These are phyloP conservation scores for Parasitella parasitica DNA, from an alignment of 371 early-diverging fungal species.

Conservation along the genomic window DNA sequence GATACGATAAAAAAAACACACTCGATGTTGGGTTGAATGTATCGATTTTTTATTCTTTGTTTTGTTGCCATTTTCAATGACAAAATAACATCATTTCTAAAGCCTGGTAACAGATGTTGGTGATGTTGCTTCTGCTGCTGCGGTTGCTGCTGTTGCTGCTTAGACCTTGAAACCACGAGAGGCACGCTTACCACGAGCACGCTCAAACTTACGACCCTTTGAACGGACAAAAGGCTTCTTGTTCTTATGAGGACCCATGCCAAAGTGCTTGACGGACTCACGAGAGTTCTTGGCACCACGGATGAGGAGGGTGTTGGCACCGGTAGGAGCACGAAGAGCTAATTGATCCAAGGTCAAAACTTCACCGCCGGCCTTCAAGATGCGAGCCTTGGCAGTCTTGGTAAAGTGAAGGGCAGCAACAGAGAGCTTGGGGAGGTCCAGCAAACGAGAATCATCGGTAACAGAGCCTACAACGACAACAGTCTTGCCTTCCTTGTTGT, in stretches of 20 bases:
- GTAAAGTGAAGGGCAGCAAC: conserved; percentile 94
- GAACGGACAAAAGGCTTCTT: conserved; percentile 89
- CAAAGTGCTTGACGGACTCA: conserved; percentile 92
- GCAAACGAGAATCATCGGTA: conserved; percentile 94
- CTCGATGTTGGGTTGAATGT: background rate
- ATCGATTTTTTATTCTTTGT: background rate
- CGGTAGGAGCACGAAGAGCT: conserved; percentile 96
- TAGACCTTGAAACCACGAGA: conserved; percentile 88
- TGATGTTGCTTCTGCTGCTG: too few relatives aligned
- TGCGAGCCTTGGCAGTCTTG: conserved; percentile 93
- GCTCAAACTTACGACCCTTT: conserved; percentile 98
- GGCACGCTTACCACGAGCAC: conserved; percentile 96
- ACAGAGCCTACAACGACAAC: conserved; percentile 94
- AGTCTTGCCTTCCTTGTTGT: conserved; percentile 77
- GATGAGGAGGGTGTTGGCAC: conserved; percentile 93
- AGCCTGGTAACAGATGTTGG: background rate
- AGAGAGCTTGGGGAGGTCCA: conserved; percentile 93
- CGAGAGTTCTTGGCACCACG: conserved; percentile 87
- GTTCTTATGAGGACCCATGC: conserved; percentile 69
- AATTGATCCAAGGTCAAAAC: conserved; percentile 97
- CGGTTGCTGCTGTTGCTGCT: too few relatives aligned
- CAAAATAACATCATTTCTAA: background rate
- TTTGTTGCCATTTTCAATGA: background rate
- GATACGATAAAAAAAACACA: too few relatives aligned
- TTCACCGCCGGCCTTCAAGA: conserved; percentile 98